These are phyloP conservation scores for Russula lepida DNA, from an alignment of 768 basidiomycete species.

Conservation along the genomic window DNA sequence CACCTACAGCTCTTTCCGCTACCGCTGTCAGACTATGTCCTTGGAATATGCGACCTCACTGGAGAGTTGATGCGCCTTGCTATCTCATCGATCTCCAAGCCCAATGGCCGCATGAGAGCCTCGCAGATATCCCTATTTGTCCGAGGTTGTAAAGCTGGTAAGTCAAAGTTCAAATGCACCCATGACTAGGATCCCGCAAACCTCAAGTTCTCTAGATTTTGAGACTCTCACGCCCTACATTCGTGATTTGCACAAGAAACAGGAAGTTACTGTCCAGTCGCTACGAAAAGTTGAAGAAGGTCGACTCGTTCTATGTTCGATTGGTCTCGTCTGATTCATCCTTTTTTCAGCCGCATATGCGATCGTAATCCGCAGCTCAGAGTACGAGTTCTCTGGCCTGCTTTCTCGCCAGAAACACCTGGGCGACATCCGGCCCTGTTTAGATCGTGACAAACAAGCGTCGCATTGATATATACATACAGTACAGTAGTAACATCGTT, in stretches of 20 bases:
- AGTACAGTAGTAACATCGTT: background rate
- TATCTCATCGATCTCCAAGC: constrained; percentile 68
- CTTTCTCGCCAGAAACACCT: background rate
- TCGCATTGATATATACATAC: background rate
- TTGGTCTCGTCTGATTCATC: background rate
- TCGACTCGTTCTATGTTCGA: constrained; percentile 28
- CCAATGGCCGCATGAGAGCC: constrained; percentile 57
- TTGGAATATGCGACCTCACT: constrained; percentile 89
- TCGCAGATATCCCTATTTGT: constrained; percentile 62
- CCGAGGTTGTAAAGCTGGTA: constrained; percentile 62
- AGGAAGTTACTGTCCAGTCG: constrained; percentile 76
- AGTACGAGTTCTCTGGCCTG: constrained; percentile 49
- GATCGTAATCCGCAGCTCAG: constrained; percentile 60
- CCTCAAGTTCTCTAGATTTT: constrained; percentile 45
- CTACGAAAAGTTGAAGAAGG: constrained; percentile 93
- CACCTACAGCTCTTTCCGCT: constrained; percentile 61
- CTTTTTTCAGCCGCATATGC: constrained; percentile 56
- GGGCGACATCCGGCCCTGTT: background rate
- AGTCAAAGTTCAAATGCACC: constrained; percentile 17
- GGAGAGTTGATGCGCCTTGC: constrained; percentile 97
- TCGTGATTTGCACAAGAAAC: constrained; percentile 76
- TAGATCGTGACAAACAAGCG: background rate
- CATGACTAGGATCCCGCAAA: background rate
- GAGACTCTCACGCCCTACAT: constrained; percentile 67
- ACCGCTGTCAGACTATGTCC: constrained; percentile 75